Evolutionary conservation across 331 rosid genomes (phyloP).

Genomic region (Spiraea crenata): DNA sequence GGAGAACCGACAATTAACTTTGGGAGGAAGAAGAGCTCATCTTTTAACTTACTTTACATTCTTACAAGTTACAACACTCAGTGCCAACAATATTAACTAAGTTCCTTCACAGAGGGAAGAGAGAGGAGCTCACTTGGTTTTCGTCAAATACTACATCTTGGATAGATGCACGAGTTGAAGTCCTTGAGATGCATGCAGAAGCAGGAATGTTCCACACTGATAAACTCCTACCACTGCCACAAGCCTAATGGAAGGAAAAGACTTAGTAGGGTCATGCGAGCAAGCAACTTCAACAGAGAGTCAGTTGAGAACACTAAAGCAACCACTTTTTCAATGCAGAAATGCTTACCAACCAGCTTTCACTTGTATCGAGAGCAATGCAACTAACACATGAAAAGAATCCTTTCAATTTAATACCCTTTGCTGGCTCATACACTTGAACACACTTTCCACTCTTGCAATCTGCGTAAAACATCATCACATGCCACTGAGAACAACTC

Average conservation of each 20-base stretch:
- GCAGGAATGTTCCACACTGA: slow-evolving; percentile 94
- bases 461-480: slow-evolving; percentile 46
- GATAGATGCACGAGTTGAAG: slow-evolving; percentile 54
- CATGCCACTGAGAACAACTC: slow-evolving; percentile 27
- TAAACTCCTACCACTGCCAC: slow-evolving; percentile 70
- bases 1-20: slow-evolving; percentile 1
- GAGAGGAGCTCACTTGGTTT: slow-evolving; percentile 61
- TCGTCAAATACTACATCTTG: slow-evolving; percentile 79
- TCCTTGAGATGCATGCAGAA: slow-evolving; percentile 66
- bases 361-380: slow-evolving; percentile 80
- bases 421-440: slow-evolving; percentile 60
- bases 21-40: neutral
- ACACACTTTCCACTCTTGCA: slow-evolving; percentile 85
- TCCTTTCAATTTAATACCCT: slow-evolving; percentile 58
- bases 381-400: slow-evolving; percentile 57
- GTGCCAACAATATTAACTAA: neutral
- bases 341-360: slow-evolving; percentile 92
- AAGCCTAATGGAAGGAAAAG: slow-evolving; percentile 49
- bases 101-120: neutral
- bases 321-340: slow-evolving; percentile 6
- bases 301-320: neutral
- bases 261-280: slow-evolving; percentile 10
- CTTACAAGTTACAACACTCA: neutral
- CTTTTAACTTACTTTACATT: too few relatives aligned
- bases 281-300: slow-evolving; percentile 28